These are phyloP conservation scores for Teratosphaeria nubilosa DNA, from an alignment of 2,329 filamentous ascomycete species.

Conservation along the genomic window DNA sequence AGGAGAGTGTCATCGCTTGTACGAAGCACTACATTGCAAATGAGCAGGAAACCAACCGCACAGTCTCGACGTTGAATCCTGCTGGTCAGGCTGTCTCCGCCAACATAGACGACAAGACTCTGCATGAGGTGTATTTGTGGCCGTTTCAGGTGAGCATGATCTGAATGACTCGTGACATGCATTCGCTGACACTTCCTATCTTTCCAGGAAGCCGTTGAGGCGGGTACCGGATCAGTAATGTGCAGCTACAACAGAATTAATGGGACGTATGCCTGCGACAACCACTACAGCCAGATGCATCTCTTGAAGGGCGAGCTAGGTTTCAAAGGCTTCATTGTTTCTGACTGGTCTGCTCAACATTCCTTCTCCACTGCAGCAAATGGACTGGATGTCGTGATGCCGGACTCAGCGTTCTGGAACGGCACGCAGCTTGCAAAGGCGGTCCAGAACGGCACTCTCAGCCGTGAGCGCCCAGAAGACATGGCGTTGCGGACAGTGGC, in stretches of 20 bases:
- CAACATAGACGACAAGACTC: constrained; percentile 13
- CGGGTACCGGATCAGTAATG: constrained; percentile 58
- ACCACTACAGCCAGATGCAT: constrained; percentile 48
- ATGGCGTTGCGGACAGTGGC: constrained; percentile 20
- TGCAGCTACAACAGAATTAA: constrained; percentile 67
- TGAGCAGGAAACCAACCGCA: constrained; percentile 20
- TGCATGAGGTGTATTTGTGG: constrained; percentile 13
- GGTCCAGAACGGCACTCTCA: constrained; percentile 19
- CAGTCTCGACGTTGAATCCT: constrained; percentile 14
- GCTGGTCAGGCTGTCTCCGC: constrained; percentile 36
- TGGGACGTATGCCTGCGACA: constrained; percentile 58
- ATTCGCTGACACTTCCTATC: constrained; percentile 31
- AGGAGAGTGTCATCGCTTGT: constrained; percentile 30
- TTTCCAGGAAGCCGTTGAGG: constrained; percentile 57
- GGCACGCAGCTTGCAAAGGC: constrained; percentile 55
- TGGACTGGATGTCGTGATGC: constrained; percentile 79
- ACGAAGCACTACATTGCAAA: constrained; percentile 25
- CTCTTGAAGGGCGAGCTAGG: constrained; percentile 54
- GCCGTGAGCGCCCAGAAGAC: constrained; percentile 17
- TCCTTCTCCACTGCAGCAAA: constrained; percentile 54
- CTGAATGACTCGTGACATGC: background rate
- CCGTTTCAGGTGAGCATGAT: background rate
- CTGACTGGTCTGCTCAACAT: constrained; percentile 63
- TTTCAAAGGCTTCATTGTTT: constrained; percentile 51
- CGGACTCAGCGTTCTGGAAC: constrained; percentile 60